Evolutionary conservation across 768 basidiomycete genomes (phyloP).

Genomic region (Hirschioporus abietinus): DNA sequence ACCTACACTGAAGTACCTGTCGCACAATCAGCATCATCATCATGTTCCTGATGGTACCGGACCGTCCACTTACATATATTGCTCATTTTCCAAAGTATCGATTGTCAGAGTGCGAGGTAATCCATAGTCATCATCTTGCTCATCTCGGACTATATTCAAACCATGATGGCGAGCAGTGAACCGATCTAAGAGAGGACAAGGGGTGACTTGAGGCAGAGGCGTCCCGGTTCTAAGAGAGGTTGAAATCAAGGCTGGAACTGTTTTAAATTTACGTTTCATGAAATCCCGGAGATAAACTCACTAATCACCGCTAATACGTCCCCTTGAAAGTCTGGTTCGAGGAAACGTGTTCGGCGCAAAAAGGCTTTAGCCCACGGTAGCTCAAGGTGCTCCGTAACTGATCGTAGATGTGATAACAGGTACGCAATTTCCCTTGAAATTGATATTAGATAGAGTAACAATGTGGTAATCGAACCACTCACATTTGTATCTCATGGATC

Average conservation of each 20-base stretch:
- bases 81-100: constrained; percentile 69
- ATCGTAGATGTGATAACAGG: constrained; percentile 67
- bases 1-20: constrained; percentile 66
- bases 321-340: constrained; percentile 79
- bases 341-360: constrained; percentile 67
- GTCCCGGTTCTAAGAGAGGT: constrained; percentile 66
- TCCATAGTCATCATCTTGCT: constrained; percentile 70
- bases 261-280: not conserved
- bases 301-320: constrained; percentile 81
- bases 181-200: constrained; percentile 53
- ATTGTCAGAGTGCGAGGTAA: constrained; percentile 65
- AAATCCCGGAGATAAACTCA: constrained; percentile 25
- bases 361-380: constrained; percentile 75
- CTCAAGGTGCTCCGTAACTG: constrained; percentile 66
- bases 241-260: constrained; percentile 60
- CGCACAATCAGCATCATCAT: not conserved
- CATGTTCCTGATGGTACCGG: not conserved
- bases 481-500: constrained; percentile 67
- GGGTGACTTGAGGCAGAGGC: constrained; percentile 83
- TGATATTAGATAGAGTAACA: constrained; percentile 3
- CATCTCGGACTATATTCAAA: constrained; percentile 62
- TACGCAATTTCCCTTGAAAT: constrained; percentile 57
- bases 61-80: constrained; percentile 60
- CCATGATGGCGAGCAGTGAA: constrained; percentile 49
- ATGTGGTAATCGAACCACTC: constrained; percentile 17